phyloP scores from a whole-genome alignment of 2,329 filamentous ascomycete genomes.

The Colletotrichum chlorophyti region DNA sequence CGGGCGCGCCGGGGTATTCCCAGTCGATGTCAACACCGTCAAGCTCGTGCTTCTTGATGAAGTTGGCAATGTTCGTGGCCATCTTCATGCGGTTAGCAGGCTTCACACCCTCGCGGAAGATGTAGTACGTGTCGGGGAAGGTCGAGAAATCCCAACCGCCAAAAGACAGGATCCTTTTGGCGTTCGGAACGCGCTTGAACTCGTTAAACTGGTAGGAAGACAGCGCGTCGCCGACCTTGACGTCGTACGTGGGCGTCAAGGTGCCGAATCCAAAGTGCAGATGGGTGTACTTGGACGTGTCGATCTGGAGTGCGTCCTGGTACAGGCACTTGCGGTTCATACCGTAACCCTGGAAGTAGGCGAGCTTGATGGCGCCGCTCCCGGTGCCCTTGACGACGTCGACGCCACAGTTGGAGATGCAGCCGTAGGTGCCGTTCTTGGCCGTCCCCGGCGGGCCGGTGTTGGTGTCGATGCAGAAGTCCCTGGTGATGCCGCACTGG shows the following conservation, averaged over 20 bases:
- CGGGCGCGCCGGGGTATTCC: conserved; percentile 19
- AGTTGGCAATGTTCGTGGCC: conserved; percentile 31
- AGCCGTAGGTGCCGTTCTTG: conserved; percentile 37
- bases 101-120: conserved; percentile 44
- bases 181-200: conserved; percentile 33
- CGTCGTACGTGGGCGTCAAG: background rate
- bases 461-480: conserved; percentile 12
- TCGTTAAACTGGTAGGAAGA: conserved; percentile 34
- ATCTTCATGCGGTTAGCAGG: conserved; percentile 41
- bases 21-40: conserved; percentile 31
- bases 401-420: conserved; percentile 48
- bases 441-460: conserved; percentile 2
- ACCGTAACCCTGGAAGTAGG: background rate
- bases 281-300: conserved; percentile 35
- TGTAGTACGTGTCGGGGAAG: conserved; percentile 40
- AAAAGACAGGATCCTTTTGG: conserved; percentile 48
- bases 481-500: conserved; percentile 9
- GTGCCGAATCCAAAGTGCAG: conserved; percentile 44
- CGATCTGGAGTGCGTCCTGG: conserved; percentile 22
- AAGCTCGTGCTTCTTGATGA: conserved; percentile 11
- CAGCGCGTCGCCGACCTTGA: background rate
- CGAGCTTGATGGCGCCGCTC: background rate
- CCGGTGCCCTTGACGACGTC: conserved; percentile 34
- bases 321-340: background rate
- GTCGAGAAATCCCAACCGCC: conserved; percentile 51